Evolutionary conservation across 2,329 filamentous ascomycete genomes (phyloP).

Genomic region (Cordyceps farinosa): DNA sequence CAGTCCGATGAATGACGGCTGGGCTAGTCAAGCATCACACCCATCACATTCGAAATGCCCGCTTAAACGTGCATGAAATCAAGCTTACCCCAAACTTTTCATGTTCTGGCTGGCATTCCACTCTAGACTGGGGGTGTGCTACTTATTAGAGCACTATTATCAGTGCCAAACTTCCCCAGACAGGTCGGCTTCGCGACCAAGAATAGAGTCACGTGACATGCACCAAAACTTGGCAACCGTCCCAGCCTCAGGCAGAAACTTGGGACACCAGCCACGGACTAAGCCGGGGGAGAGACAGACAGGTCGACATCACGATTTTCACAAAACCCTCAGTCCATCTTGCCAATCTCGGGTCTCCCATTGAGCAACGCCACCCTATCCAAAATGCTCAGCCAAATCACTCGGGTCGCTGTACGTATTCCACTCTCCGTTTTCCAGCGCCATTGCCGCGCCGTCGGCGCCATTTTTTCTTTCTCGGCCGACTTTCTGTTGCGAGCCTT

Average conservation of each 20-base stretch:
- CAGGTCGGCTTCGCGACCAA: background rate
- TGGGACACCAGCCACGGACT: constrained; percentile 16
- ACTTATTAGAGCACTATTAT: background rate
- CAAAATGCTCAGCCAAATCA: constrained; percentile 56
- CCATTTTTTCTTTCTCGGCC: background rate
- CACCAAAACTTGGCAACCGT: background rate
- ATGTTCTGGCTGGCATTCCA: background rate
- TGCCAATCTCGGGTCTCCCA: constrained; percentile 36
- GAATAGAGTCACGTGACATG: constrained; percentile 4
- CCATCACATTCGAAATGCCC: too few relatives aligned
- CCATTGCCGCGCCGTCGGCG: background rate
- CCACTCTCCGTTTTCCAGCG: background rate
- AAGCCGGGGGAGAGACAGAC: constrained; percentile 15
- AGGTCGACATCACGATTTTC: constrained; percentile 41
- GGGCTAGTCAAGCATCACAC: too few relatives aligned
- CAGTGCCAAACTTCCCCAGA: background rate
- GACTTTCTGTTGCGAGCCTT: constrained; percentile 3
- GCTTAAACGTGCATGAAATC: too few relatives aligned
- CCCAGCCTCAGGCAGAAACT: constrained; percentile 20
- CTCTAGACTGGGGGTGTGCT: background rate
- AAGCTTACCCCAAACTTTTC: too few relatives aligned
- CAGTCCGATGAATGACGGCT: too few relatives aligned
- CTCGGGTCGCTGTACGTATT: constrained; percentile 53
- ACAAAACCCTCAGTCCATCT: constrained; percentile 41
- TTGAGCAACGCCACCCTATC: constrained; percentile 45